Conservation (phyloP, 768 basidiomycete genomes). For the Panaeolus papilionaceus region DNA sequence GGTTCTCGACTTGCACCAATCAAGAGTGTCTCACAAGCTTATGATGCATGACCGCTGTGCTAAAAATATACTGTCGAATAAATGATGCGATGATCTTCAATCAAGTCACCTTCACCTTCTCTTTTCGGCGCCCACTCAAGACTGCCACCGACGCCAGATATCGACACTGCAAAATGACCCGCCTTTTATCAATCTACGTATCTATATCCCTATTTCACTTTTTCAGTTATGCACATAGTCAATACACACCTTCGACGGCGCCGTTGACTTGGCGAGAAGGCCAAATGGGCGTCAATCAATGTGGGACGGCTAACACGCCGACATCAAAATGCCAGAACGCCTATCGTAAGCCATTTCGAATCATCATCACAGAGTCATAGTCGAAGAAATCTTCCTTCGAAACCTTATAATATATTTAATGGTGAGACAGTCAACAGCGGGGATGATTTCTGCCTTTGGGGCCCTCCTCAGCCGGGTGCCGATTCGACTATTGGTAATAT, state of each 20-base stretch:
- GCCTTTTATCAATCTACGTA: neutral
- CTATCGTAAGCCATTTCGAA: neutral
- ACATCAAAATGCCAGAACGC: constrained; percentile 14
- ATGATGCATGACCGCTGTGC: neutral
- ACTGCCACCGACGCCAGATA: neutral
- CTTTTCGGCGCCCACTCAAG: neutral
- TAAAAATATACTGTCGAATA: constrained; percentile 8
- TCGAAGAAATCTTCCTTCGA: neutral
- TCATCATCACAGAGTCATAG: neutral
- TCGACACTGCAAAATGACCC: neutral
- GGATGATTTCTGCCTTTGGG: constrained; percentile 54
- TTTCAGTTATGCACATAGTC: neutral
- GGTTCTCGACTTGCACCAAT: too few species aligned
- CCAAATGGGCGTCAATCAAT: constrained; percentile 11
- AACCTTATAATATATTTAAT: neutral
- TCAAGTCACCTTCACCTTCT: neutral
- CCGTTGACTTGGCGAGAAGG: constrained; percentile 11
- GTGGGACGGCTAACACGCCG: constrained; percentile 12
- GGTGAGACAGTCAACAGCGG: constrained; percentile 56
- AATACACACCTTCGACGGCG: constrained; percentile 1
- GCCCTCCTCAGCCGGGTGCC: constrained; percentile 53
- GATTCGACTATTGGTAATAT: constrained; percentile 62
- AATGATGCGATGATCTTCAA: constrained; percentile 8
- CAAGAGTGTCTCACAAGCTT: too few species aligned
- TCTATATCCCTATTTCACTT: neutral